These are phyloP conservation scores for Hanseniaspora lindneri DNA, from an alignment of 805 yeast genomes.

Conservation along the genomic window DNA sequence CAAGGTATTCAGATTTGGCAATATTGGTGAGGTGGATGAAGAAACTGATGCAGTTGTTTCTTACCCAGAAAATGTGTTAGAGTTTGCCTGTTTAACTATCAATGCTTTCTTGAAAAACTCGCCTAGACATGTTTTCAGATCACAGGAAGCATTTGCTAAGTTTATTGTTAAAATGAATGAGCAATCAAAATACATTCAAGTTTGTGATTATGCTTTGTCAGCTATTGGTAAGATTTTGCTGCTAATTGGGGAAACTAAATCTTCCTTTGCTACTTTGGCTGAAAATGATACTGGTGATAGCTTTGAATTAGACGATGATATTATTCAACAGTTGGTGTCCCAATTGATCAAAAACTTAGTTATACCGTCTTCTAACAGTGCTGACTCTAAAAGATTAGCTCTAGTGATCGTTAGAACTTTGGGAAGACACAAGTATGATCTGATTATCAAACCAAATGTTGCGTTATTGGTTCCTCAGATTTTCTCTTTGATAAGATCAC, in stretches of 20 bases:
- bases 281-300: slow-evolving; percentile 19
- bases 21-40: slow-evolving; percentile 24
- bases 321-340: slow-evolving; percentile 34
- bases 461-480: slow-evolving; percentile 57
- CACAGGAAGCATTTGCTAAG: slow-evolving; percentile 38
- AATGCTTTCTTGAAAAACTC: slow-evolving; percentile 73
- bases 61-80: slow-evolving; percentile 31
- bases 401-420: slow-evolving; percentile 66
- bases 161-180: slow-evolving; percentile 39
- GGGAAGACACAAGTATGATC: slow-evolving; percentile 47
- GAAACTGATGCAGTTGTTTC: background rate
- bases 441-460: slow-evolving; percentile 40
- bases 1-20: slow-evolving; percentile 43
- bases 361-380: slow-evolving; percentile 48
- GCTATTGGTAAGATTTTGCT: slow-evolving; percentile 76
- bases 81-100: slow-evolving; percentile 57
- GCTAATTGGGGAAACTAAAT: slow-evolving; percentile 34
- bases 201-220: slow-evolving; percentile 62
- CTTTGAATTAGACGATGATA: slow-evolving; percentile 35
- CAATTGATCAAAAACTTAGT: slow-evolving; percentile 40
- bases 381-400: slow-evolving; percentile 69
- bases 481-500: slow-evolving; percentile 73
- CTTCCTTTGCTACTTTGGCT: slow-evolving; percentile 28
- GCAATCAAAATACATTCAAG: slow-evolving; percentile 33
- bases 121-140: slow-evolving; percentile 47